Evolutionary conservation across 495 filamentous ascomycete species (phyloP), one percentile per base, ranked within the genome.

Genomic region (Staphylotrichum tortipilum): DNA sequence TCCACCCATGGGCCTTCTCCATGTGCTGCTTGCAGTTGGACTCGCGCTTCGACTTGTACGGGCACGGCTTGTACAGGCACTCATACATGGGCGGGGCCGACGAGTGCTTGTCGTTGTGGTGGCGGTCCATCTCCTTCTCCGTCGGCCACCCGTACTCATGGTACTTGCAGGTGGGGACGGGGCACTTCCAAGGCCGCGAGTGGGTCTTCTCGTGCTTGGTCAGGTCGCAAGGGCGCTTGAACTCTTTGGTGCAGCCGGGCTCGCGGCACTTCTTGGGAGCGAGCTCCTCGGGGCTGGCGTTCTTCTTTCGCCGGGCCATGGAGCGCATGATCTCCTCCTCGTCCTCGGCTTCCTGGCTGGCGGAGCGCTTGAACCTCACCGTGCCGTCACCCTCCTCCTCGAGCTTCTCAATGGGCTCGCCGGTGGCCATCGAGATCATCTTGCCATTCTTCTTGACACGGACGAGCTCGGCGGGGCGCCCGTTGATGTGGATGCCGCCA

Each of bases 21-120:
- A 98, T 98, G 68, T 98, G 92, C 67, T 98, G 92, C 67, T 97
- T 97, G 79, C 89, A 94, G 69, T 98, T 98, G 65, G 86, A 92
- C 71, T 95, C 86, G 23, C 92, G 84, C 74, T 95, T 96, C 36
- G 89, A 95, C 58, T 87, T 81, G 69, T 97, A 98, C 1, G 85
- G 79, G 77, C 92, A 98, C 17, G 85, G 85, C 53, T 79, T 72
- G 68, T 79, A 96, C n/a, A 78, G 67, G 70, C 92, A 98, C 60
- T 83, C 78, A 66, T 77, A 95, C 70, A 89, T 75, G 12, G 77
- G 69, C 4, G 92, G 88, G 28, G 76, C 74, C n/a, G 73, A 63
- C 26, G 86, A 86, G 69, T 98, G 92, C 68, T 91, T 95, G 70
- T 98, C 92, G 61, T 95, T 95, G 64, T 85, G 76, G 61, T 98